phyloP scores from a whole-genome alignment of 768 basidiomycete genomes.

The Rhodocollybia butyracea region DNA sequence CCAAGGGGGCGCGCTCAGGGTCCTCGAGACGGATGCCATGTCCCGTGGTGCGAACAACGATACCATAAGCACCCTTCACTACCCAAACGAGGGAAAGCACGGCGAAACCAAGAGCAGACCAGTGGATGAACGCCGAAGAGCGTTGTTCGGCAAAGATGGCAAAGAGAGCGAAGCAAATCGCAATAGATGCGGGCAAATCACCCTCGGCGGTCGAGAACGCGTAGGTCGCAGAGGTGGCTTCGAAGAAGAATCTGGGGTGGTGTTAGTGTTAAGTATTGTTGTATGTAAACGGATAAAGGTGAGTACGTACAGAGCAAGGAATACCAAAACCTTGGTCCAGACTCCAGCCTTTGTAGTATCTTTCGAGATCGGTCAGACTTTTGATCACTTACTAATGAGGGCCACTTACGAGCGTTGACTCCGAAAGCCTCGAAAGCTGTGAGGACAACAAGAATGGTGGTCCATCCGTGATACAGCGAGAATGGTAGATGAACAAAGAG shows the following conservation, averaged over 20 bases:
- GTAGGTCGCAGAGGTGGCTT: slow-evolving; percentile 89
- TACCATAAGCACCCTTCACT: slow-evolving; percentile 66
- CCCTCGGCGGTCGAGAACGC: slow-evolving; percentile 89
- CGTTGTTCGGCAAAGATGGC: slow-evolving; percentile 84
- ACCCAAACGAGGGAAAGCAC: slow-evolving; percentile 85
- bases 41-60: slow-evolving; percentile 36
- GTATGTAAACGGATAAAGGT: neutral
- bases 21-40: slow-evolving; percentile 67
- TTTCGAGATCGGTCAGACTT: too few species aligned
- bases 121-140: slow-evolving; percentile 78
- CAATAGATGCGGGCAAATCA: slow-evolving; percentile 88
- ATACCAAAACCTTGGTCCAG: slow-evolving; percentile 94
- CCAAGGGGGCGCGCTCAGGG: slow-evolving; percentile 85
- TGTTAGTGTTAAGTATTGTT: slow-evolving; percentile 7
- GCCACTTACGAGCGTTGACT: slow-evolving; percentile 61
- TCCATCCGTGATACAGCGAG: slow-evolving; percentile 94
- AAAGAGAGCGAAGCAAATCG: slow-evolving; percentile 91
- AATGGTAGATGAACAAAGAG: slow-evolving; percentile 94
- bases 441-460: slow-evolving; percentile 77
- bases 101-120: slow-evolving; percentile 82
- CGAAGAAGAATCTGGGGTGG: slow-evolving; percentile 80
- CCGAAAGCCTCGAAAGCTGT: slow-evolving; percentile 90
- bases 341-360: slow-evolving; percentile 69
- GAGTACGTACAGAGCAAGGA: slow-evolving; percentile 74
- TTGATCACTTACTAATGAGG: too few species aligned